These are phyloP conservation scores for Echinosophora koreensis DNA, from an alignment of 306 rosid genomes.

Conservation along the genomic window DNA sequence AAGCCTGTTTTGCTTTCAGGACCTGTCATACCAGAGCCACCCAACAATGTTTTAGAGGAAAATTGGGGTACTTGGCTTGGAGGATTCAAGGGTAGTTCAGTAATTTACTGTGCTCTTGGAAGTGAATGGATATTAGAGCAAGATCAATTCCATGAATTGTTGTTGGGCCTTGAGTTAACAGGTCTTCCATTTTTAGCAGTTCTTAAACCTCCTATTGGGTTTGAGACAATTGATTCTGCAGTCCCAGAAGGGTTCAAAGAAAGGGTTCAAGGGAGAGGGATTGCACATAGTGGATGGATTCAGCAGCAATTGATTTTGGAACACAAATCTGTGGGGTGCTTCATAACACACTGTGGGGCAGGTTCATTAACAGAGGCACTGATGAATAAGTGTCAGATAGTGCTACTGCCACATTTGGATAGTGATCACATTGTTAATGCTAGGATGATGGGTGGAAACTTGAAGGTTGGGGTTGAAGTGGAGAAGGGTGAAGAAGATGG, in stretches of 20 bases:
- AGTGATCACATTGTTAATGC: slow-evolving; percentile 57
- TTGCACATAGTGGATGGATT: slow-evolving; percentile 64
- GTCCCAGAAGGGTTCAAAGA: slow-evolving; percentile 49
- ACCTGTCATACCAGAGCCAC: slow-evolving; percentile 47
- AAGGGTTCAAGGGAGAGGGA: slow-evolving; percentile 49
- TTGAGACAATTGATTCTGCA: slow-evolving; percentile 45
- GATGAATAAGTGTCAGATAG: slow-evolving; percentile 56
- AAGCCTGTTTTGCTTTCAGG: slow-evolving; percentile 51
- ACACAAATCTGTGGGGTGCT: slow-evolving; percentile 72
- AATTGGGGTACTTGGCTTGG: slow-evolving; percentile 44
- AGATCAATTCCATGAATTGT: slow-evolving; percentile 40
- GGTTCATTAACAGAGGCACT: slow-evolving; percentile 67
- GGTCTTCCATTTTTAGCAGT: slow-evolving; percentile 46
- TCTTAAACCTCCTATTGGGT: slow-evolving; percentile 41
- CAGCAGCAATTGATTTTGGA: slow-evolving; percentile 64
- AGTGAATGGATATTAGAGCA: slow-evolving; percentile 36
- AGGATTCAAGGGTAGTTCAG: slow-evolving; percentile 27
- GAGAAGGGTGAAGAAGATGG: slow-evolving; percentile 70
- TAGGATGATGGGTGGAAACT: slow-evolving; percentile 44
- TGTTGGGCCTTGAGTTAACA: slow-evolving; percentile 51
- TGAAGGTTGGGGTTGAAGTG: slow-evolving; percentile 60
- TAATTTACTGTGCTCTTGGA: slow-evolving; percentile 46
- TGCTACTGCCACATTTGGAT: slow-evolving; percentile 48
- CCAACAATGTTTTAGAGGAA: slow-evolving; percentile 20
- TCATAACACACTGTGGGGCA: slow-evolving; percentile 76